Percentiles rank a stretch among this genome's conserved stretches.
phyloP scores from a whole-genome alignment of 2,329 filamentous ascomycete species.

The Calonectria honghensis region DNA sequence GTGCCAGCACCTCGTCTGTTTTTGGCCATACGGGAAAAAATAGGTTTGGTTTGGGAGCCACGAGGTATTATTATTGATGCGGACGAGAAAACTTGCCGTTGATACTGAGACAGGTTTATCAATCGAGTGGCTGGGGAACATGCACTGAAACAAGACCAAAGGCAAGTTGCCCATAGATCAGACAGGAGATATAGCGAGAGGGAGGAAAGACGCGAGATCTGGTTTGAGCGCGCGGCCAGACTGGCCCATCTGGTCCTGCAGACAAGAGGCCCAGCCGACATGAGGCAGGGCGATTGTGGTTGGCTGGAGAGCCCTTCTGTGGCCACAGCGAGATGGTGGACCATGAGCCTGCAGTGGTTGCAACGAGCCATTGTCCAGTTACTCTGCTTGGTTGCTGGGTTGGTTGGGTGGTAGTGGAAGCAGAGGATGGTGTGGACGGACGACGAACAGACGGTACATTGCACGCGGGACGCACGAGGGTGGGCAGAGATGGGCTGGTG shows the following conservation, averaged over 20 bases:
- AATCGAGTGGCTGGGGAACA: conserved; percentile 31
- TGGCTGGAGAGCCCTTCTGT: neutral
- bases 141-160: conserved; percentile 7
- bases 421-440: conserved; percentile 25
- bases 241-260: conserved; percentile 34
- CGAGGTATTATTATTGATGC: conserved; percentile 8
- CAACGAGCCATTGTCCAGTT: conserved; percentile 19
- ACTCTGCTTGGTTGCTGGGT: conserved; percentile 18
- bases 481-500: conserved; percentile 40
- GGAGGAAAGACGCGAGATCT: conserved; percentile 26
- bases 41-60: neutral
- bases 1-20: conserved; percentile 8
- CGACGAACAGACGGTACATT: conserved; percentile 30
- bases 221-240: conserved; percentile 27
- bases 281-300: conserved; percentile 20
- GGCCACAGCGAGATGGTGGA: conserved; percentile 4
- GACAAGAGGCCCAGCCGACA: conserved; percentile 29
- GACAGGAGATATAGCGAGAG: neutral
- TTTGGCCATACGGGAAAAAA: neutral
- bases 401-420: conserved; percentile 26
- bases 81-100: neutral
- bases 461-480: conserved; percentile 31
- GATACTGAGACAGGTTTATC: neutral
- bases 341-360: conserved; percentile 13
- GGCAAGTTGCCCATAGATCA: neutral